Percentiles rank a stretch among this genome's conserved stretches.
Conservation (phyloP, 1,284 basidiomycete genomes). For the Hemileia vastatrix region DNA sequence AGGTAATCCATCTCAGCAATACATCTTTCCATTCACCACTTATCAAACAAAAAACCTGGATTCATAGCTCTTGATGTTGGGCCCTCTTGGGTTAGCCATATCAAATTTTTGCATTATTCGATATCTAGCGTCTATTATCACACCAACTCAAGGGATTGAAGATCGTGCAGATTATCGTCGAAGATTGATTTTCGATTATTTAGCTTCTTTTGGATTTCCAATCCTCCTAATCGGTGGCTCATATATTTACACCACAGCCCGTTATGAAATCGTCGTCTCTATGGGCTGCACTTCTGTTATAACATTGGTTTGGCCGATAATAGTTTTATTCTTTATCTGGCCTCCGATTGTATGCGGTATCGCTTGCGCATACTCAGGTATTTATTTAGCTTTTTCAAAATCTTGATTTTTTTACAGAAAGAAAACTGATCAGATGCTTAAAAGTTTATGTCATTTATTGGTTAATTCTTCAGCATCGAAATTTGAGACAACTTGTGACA, state of each 20-base stretch:
- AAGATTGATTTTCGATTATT: conserved; percentile 9
- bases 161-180: not conserved
- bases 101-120: conserved; percentile 21
- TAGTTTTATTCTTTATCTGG: conserved; percentile 14
- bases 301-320: conserved; percentile 12
- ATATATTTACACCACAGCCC: not conserved
- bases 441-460: conserved; percentile 18
- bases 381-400: not conserved
- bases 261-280: conserved; percentile 7
- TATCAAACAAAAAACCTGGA: not conserved
- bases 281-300: conserved; percentile 12
- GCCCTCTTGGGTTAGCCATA: conserved; percentile 7
- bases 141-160: not conserved
- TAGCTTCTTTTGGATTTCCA: conserved; percentile 9
- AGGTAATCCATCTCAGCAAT: not conserved
- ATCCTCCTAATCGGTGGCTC: not conserved
- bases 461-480: conserved; percentile 13
- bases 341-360: conserved; percentile 13
- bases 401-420: no score
- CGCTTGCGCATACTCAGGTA: conserved; percentile 14
- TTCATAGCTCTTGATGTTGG: conserved; percentile 9
- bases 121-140: conserved; percentile 12
- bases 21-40: not conserved
- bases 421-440: not conserved
- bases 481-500: conserved; percentile 4